phyloP scores from a whole-genome alignment of 2,329 filamentous ascomycete genomes.

The Aspergillus neoniger region DNA sequence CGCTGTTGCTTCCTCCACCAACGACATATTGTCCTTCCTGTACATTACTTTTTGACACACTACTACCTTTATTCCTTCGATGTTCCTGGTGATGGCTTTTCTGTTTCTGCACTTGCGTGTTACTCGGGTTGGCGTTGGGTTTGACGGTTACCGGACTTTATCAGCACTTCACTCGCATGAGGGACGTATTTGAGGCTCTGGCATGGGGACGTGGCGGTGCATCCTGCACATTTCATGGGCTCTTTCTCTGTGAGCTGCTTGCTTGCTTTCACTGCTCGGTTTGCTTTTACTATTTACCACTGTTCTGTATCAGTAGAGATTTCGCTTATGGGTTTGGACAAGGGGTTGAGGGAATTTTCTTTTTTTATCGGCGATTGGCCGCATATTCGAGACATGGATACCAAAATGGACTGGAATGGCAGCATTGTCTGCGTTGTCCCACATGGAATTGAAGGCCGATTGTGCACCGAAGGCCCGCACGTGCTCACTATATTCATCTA shows the following conservation, averaged over 20 bases:
- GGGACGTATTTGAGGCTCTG: background rate
- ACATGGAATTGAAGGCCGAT: background rate
- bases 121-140: conserved; percentile 14
- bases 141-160: background rate
- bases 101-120: background rate
- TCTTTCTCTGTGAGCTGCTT: background rate
- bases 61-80: conserved; percentile 9
- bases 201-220: background rate
- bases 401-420: background rate
- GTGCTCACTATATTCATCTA: background rate
- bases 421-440: background rate
- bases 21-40: conserved; percentile 19
- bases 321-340: background rate
- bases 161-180: conserved; percentile 1
- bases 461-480: background rate
- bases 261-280: background rate
- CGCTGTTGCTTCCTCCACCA: background rate
- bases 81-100: background rate
- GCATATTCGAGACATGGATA: background rate
- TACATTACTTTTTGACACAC: conserved; percentile 26
- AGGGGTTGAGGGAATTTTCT: background rate
- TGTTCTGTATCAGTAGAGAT: conserved; percentile 1
- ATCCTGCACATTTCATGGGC: background rate
- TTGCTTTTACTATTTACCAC: background rate
- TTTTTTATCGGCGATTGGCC: background rate